phyloP scores from a whole-genome alignment of 306 rosid species.

The Chamaecrista fasciculata region DNA sequence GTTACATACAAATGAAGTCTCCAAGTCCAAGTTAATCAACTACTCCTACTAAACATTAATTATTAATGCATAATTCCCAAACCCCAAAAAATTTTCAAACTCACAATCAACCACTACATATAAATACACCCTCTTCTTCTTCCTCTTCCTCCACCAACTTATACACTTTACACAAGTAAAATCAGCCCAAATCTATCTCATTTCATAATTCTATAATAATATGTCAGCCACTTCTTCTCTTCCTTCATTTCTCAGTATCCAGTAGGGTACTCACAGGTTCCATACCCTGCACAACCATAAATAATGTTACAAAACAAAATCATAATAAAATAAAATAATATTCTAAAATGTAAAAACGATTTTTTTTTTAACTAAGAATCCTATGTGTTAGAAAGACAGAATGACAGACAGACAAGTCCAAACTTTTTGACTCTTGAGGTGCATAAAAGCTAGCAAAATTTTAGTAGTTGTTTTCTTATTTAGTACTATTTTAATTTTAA shows the following conservation, averaged over 20 bases:
- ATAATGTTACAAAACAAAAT: not conserved
- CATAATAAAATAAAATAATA: too few relatives aligned
- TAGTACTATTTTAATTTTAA: too few relatives aligned
- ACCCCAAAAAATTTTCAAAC: slow-evolving; percentile 22
- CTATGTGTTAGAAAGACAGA: slow-evolving; percentile 6
- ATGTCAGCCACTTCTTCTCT: slow-evolving; percentile 15
- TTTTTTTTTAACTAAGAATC: slow-evolving; percentile 10
- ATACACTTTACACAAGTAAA: slow-evolving; percentile 29
- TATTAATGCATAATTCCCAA: slow-evolving; percentile 23
- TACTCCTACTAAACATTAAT: slow-evolving; percentile 4
- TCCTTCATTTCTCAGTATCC: slow-evolving; percentile 44
- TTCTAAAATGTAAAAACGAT: too few relatives aligned
- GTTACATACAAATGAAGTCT: slow-evolving; percentile 19
- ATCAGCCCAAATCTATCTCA: slow-evolving; percentile 13
- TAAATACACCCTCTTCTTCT: not conserved
- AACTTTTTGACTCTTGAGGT: slow-evolving; percentile 23
- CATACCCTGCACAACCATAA: slow-evolving; percentile 57
- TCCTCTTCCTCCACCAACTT: not conserved
- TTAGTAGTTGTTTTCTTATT: too few relatives aligned
- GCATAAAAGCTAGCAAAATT: not conserved
- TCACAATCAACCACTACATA: slow-evolving; percentile 17
- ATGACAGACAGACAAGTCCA: slow-evolving; percentile 12
- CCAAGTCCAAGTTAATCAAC: slow-evolving; percentile 28
- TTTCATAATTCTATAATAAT: not conserved
- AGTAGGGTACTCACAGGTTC: slow-evolving; percentile 73